Conservation (phyloP, 108 stramenopile genomes). For the Schizochytrium sp. region DNA sequence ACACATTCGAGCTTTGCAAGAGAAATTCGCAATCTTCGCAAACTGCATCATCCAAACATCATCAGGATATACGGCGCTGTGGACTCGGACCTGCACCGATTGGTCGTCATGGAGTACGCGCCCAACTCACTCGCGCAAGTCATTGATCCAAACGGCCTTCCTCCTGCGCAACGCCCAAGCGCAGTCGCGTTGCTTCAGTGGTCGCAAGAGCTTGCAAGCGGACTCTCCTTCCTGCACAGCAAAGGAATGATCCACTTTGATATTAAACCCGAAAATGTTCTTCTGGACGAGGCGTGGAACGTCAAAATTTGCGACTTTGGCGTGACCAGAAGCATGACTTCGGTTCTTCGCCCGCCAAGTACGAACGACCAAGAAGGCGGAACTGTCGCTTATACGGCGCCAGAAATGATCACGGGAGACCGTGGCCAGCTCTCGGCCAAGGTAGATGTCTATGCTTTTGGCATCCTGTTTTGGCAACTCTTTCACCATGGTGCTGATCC, state of each 20-base stretch:
- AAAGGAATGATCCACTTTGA: background rate
- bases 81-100: background rate
- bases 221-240: background rate
- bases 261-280: background rate
- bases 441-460: background rate
- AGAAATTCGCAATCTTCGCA: background rate
- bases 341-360: background rate
- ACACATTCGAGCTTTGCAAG: background rate
- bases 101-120: slow-evolving; percentile 8
- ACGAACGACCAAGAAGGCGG: background rate
- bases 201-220: background rate
- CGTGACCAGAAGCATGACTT: background rate
- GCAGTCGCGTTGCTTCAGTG: background rate
- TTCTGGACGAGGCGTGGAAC: background rate
- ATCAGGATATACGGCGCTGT: background rate
- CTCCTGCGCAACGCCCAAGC: background rate
- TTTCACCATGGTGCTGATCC: background rate
- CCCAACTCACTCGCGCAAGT: background rate
- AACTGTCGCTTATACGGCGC: background rate
- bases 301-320: background rate
- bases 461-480: background rate
- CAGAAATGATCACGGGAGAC: background rate
- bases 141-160: background rate
- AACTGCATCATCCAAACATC: background rate
- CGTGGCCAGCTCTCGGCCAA: background rate